Evolutionary conservation across 2,329 filamentous ascomycete genomes (phyloP), one percentile per base, ranked within the genome.

Genomic region (Cladosporium halotolerans): DNA sequence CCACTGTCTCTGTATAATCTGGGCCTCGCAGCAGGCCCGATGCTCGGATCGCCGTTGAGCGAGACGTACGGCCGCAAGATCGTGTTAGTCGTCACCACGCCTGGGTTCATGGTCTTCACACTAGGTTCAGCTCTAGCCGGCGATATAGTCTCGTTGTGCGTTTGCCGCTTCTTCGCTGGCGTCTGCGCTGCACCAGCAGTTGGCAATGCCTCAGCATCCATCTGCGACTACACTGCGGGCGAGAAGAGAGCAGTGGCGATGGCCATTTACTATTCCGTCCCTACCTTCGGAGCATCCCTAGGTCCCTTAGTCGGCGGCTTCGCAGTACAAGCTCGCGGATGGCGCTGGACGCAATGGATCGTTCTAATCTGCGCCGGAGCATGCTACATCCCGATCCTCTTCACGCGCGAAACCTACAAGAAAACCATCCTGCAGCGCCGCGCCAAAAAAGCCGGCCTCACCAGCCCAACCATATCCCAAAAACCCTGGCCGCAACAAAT

Each of bases 141-240:
- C 3, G 55, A 42, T 31, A 48, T 67, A 11, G 55, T 57, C 1
- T 49, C 57, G 11, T 39, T 68, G 23, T 57, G 56, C 9, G 52
- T 66, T 7, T 67, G 65, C 45, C 59, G 66, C 23, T 67, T 83
- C 66, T 70, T 83, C 45, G 76, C 79, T 1, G 65, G 63, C 0
- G 73, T 82, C 34, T 77, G 67, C 19, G 66, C 66, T 3, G 64
- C 64, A 4, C 66, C 67, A 11, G 64, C 63, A 0, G 60, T 69
- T 9, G 58, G 62, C 31, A 66, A 68, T 57, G 62, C 60, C 3
- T 60, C 56, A 38, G 66, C 53, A 39, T 65, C 59, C 39, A 66
- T 66, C 47, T 62, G 60, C 13, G 67, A 69, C 52, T 63, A 68
- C 31, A 68, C 64, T 9, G 58, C 60, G 45, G 60, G 63, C 3